Conservation (phyloP, 352 stramenopile genomes). For the Phytophthora pistaciae region DNA sequence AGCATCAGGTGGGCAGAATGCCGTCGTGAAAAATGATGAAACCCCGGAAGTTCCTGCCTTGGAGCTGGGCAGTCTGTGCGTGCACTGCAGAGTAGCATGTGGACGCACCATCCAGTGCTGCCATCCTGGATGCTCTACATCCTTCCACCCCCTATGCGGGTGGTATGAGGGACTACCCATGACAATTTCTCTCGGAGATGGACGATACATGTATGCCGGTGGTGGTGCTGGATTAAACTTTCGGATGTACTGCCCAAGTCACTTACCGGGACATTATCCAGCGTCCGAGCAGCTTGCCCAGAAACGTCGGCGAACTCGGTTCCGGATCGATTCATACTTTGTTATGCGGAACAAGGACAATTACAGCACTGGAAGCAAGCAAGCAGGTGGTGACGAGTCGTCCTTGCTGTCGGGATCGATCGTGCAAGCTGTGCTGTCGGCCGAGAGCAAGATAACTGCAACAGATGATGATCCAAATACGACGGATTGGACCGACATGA, state of each 20-base stretch:
- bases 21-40: conserved; percentile 17
- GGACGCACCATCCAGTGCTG: conserved; percentile 79
- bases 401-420: conserved; percentile 60
- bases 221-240: conserved; percentile 81
- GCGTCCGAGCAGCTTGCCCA: conserved; percentile 52
- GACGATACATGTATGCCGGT: conserved; percentile 74
- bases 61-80: conserved; percentile 56
- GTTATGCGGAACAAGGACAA: conserved; percentile 68
- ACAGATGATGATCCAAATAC: conserved; percentile 26
- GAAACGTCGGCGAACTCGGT: conserved; percentile 57
- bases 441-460: conserved; percentile 40
- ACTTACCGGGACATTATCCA: conserved; percentile 63
- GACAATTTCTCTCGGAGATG: conserved; percentile 56
- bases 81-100: conserved; percentile 81
- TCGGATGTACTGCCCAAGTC: conserved; percentile 64
- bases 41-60: conserved; percentile 25
- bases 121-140: conserved; percentile 56
- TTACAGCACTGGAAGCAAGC: conserved; percentile 30
- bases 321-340: conserved; percentile 84
- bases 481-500: conserved; percentile 73
- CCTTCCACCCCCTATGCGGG: conserved; percentile 87
- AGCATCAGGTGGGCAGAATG: conserved; percentile 16
- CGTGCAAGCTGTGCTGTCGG: conserved; percentile 58
- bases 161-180: conserved; percentile 89
- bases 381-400: conserved; percentile 29